Percentiles rank a stretch among this genome's conserved stretches.
These are phyloP conservation scores for Hebeloma cylindrosporum DNA, from an alignment of 768 basidiomycete genomes.

Conservation along the genomic window DNA sequence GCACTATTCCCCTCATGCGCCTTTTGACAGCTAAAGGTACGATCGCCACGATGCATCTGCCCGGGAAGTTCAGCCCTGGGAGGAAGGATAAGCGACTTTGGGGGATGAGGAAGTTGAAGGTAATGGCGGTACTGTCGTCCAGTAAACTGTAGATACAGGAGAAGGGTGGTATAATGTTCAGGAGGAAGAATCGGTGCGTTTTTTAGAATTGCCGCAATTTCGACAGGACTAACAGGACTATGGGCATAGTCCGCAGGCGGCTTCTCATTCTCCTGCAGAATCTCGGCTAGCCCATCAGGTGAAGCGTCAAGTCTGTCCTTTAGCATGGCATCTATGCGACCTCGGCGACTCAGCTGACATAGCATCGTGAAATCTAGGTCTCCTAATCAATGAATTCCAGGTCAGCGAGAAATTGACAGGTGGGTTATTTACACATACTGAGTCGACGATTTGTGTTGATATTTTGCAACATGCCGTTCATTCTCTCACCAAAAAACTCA, in stretches of 20 bases:
- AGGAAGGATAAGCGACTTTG: constrained; percentile 12
- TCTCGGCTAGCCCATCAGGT: no score
- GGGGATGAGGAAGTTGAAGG: constrained; percentile 15
- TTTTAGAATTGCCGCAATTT: constrained; percentile 12
- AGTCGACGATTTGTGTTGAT: constrained; percentile 25
- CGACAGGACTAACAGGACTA: no score
- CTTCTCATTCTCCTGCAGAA: no score
- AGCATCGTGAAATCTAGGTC: constrained; percentile 18
- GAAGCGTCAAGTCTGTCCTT: constrained; percentile 1
- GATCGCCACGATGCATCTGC: constrained; percentile 14
- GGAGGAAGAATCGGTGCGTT: constrained; percentile 8
- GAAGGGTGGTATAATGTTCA: constrained; percentile 15
- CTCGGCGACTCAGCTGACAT: constrained; percentile 7
- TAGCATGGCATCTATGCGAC: constrained; percentile 3
- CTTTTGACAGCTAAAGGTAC: constrained; percentile 18
- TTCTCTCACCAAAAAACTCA: constrained; percentile 31
- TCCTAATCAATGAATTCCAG: constrained; percentile 2
- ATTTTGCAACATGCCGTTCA: constrained; percentile 29
- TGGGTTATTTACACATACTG: no score
- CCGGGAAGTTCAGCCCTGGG: constrained; percentile 10
- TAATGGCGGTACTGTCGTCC: constrained; percentile 11
- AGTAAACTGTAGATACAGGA: constrained; percentile 17
- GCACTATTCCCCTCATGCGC: constrained; percentile 24
- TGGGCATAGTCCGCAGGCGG: no score
- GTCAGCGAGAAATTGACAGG: constrained; percentile 2